Evolutionary conservation across 139 green algal genomes (phyloP).

Genomic region (Volvox africanus): DNA sequence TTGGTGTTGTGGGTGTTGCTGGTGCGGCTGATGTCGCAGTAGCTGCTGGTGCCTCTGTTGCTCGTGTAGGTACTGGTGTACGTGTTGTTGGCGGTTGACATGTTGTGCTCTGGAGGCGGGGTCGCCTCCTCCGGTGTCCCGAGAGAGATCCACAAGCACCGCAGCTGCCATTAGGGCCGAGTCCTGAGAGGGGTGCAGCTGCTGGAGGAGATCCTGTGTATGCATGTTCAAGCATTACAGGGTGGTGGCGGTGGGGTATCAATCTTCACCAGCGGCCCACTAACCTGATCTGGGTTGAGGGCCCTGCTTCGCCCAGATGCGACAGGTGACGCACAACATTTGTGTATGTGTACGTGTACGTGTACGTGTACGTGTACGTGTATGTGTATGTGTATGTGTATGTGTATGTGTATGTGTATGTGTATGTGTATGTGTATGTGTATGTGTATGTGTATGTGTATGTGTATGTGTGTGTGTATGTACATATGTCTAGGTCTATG

Average conservation of each 20-base stretch:
- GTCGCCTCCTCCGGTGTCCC: background rate
- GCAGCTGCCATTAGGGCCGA: background rate
- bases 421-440: no score
- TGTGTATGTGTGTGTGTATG: background rate
- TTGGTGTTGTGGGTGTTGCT: background rate
- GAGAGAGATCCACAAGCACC: constrained; percentile 21
- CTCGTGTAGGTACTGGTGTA: background rate
- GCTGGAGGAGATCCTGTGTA: constrained; percentile 31
- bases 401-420: no score
- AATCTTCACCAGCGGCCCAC: no score
- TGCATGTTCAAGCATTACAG: background rate
- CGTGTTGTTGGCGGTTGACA: no score
- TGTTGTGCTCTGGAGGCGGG: background rate
- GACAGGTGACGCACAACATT: no score
- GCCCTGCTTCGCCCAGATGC: no score
- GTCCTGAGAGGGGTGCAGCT: constrained; percentile 26
- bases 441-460: no score
- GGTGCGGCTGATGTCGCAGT: background rate
- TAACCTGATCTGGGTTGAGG: no score
- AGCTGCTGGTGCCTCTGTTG: background rate
- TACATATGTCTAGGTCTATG: no score
- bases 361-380: no score
- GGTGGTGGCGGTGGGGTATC: background rate
- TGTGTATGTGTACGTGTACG: no score
- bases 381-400: no score